These are phyloP conservation scores for Pezicula carpinea DNA, from an alignment of 2,329 filamentous ascomycete species.

Conservation along the genomic window DNA sequence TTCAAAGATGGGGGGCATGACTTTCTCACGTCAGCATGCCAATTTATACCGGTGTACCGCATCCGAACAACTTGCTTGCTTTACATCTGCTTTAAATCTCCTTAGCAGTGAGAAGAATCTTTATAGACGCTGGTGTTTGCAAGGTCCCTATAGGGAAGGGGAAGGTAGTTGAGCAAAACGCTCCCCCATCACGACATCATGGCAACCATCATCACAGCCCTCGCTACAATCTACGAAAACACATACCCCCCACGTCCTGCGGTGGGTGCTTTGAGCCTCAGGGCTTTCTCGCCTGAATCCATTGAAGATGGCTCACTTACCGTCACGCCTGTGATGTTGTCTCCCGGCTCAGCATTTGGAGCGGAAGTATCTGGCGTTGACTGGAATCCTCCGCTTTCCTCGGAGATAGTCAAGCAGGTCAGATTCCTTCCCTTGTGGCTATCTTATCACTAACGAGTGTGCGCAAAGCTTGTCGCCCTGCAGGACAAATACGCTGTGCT, in stretches of 20 bases:
- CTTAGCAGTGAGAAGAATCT: too few species aligned
- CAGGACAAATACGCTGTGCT: conserved; percentile 42
- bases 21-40: too few species aligned
- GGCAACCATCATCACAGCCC: neutral
- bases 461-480: conserved; percentile 17
- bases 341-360: conserved; percentile 28
- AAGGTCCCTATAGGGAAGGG: too few species aligned
- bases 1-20: too few species aligned
- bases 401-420: conserved; percentile 30
- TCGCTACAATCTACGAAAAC: conserved; percentile 2
- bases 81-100: too few species aligned
- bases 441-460: neutral
- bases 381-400: conserved; percentile 27
- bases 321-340: conserved; percentile 1
- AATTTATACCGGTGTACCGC: too few species aligned
- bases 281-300: neutral
- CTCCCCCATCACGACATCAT: neutral
- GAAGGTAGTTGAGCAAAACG: neutral
- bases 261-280: neutral
- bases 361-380: conserved; percentile 33
- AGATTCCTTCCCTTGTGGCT: conserved; percentile 14
- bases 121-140: too few species aligned
- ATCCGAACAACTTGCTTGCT: too few species aligned
- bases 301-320: neutral
- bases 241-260: neutral